A percentile compares a stretch with the other conserved stretches of the same genome.
Evolutionary conservation across 1,139 yeast genomes (phyloP).

Genomic region (Suhomyces taliae): DNA sequence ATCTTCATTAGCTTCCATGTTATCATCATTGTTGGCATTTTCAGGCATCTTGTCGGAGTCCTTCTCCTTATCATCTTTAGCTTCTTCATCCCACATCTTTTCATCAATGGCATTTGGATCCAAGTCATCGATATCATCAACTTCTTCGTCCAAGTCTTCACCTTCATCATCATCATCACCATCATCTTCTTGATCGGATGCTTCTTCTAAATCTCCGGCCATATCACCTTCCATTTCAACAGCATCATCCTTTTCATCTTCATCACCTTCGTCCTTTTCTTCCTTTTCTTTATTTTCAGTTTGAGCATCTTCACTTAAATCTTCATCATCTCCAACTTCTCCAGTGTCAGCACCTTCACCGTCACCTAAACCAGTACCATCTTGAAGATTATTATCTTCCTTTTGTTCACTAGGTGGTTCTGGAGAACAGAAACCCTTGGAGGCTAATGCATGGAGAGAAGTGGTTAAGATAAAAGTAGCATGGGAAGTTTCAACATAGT

Average conservation of each 20-base stretch:
- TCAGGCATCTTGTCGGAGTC: slow-evolving; percentile 70
- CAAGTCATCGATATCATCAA: slow-evolving; percentile 84
- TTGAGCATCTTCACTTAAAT: slow-evolving; percentile 85
- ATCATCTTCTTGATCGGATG: slow-evolving; percentile 64
- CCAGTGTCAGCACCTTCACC: slow-evolving; percentile 88
- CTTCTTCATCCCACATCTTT: slow-evolving; percentile 98
- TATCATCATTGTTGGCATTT: slow-evolving; percentile 51
- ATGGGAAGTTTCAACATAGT: slow-evolving; percentile 55
- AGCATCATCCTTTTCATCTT: slow-evolving; percentile 72
- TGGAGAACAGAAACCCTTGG: slow-evolving; percentile 94
- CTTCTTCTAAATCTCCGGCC: slow-evolving; percentile 89
- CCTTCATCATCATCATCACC: slow-evolving; percentile 56
- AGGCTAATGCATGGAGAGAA: slow-evolving; percentile 60
- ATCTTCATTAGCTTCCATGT: slow-evolving; percentile 64
- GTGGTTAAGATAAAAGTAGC: slow-evolving; percentile 63
- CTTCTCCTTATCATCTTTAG: slow-evolving; percentile 72
- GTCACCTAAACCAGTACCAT: slow-evolving; percentile 97
- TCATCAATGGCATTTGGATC: slow-evolving; percentile 97
- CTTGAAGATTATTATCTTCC: slow-evolving; percentile 61
- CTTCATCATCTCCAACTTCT: slow-evolving; percentile 92
- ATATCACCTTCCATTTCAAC: slow-evolving; percentile 94
- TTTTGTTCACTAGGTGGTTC: slow-evolving; percentile 71
- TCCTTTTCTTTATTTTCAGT: slow-evolving; percentile 76
- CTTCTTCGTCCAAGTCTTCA: slow-evolving; percentile 80
- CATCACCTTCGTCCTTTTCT: slow-evolving; percentile 59